phyloP scores from a whole-genome alignment of 345 rosid genomes.

The Stellera chamaejasme region DNA sequence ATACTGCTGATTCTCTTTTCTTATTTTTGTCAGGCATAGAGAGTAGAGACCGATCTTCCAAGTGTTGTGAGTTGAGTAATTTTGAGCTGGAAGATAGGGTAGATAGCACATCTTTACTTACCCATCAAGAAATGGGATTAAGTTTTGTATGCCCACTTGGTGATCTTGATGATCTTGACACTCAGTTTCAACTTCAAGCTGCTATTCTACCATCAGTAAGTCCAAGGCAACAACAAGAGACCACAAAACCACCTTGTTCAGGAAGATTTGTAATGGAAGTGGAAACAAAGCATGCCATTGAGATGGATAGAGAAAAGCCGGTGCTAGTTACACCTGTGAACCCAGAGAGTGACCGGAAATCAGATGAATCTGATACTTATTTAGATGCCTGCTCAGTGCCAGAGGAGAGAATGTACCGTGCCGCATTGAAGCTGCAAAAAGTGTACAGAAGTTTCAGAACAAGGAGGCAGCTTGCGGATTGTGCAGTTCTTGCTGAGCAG shows the following conservation, averaged over 20 bases:
- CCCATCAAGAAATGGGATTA: constrained; percentile 20
- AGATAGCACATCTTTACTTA: too few relatives aligned
- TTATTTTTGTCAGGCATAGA: constrained; percentile 11
- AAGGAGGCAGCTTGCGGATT: constrained; percentile 84
- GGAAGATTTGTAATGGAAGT: constrained; percentile 17
- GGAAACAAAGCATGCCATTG: constrained; percentile 15
- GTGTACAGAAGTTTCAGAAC: constrained; percentile 92
- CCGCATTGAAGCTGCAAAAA: constrained; percentile 79
- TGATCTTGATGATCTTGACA: constrained; percentile 21
- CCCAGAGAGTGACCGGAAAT: constrained; percentile 14
- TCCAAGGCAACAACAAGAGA: constrained; percentile 17
- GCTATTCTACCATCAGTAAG: constrained; percentile 18
- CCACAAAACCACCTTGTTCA: constrained; percentile 26
- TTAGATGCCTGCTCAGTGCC: background rate
- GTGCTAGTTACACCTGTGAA: constrained; percentile 18
- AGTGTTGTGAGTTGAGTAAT: constrained; percentile 8
- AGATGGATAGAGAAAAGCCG: constrained; percentile 22
- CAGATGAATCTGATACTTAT: constrained; percentile 13
- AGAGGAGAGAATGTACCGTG: constrained; percentile 31
- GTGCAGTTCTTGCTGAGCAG: constrained; percentile 89
- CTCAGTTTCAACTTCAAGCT: constrained; percentile 15
- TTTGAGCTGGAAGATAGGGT: background rate
- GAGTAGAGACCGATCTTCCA: constrained; percentile 4
- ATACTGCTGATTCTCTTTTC: background rate
- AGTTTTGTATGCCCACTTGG: constrained; percentile 21